phyloP scores from a whole-genome alignment of 1,284 basidiomycete species.

The Puccinia polysora region DNA sequence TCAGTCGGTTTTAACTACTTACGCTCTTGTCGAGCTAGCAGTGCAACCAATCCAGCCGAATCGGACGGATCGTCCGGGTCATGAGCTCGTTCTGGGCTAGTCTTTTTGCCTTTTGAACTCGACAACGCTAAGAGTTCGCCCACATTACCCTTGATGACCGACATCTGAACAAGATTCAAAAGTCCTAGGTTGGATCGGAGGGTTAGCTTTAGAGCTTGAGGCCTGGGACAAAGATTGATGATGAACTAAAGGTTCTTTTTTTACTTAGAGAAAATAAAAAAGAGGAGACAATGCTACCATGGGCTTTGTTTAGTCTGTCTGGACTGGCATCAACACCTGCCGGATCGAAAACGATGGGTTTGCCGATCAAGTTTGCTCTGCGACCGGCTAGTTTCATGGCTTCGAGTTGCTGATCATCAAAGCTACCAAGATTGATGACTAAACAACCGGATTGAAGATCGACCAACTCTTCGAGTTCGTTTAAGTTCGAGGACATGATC shows the following conservation, averaged over 20 bases:
- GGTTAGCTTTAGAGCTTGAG: not conserved
- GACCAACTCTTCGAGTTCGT: conserved; percentile 31
- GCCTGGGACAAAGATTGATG: not conserved
- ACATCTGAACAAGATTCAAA: conserved; percentile 77
- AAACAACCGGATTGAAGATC: conserved; percentile 55
- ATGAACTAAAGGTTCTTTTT: not conserved
- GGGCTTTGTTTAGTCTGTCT: conserved; percentile 62
- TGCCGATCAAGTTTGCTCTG: conserved; percentile 67
- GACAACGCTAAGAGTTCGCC: conserved; percentile 78
- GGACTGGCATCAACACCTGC: conserved; percentile 83
- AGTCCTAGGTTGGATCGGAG: conserved; percentile 59
- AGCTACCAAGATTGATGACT: conserved; percentile 86
- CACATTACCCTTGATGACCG: conserved; percentile 92
- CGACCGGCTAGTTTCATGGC: conserved; percentile 77
- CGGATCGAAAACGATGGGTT: conserved; percentile 85
- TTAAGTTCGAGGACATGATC: conserved; percentile 63
- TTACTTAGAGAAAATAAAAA: conserved; percentile 5
- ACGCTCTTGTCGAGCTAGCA: conserved; percentile 73
- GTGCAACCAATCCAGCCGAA: conserved; percentile 66
- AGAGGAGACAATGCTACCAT: conserved; percentile 49
- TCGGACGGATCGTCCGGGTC: conserved; percentile 74
- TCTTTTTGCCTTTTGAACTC: conserved; percentile 64
- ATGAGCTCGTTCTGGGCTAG: conserved; percentile 76
- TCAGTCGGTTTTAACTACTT: conserved; percentile 49
- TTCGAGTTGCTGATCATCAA: conserved; percentile 60